Base-by-base conservation (phyloP, 1,139 yeast species). In the Yamadazyma taylorii region DNA sequence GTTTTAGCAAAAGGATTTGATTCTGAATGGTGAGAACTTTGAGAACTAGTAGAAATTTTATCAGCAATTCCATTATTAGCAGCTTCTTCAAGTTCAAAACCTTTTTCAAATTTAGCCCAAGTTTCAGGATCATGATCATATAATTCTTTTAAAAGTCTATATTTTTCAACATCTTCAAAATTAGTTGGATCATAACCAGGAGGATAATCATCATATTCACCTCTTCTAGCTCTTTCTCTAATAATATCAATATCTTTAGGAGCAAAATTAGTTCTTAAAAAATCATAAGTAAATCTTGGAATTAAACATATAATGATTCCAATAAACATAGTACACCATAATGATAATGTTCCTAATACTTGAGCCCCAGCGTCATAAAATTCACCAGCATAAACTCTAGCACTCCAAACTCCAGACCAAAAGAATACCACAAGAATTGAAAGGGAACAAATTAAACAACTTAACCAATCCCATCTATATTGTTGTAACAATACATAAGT, bases 381-480 rank as follows among this genome's bases (percentile, higher is more conserved):
- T 46, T 76, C 80, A 12, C 66, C 68, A 4, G 66, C 60, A 19
- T 50, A 52, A 3, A 57, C 47, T 32, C 70, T 58, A 1, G 76
- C 63, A 50, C 80, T 69, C 83, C 84, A 79, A 8, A 71, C 77
- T 32, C 82, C 81, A 8, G 80, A 66, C 85, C 85, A 79, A 60
- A 77, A 76, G 49, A 65, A 76, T n/a, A 78, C 73, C 37, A 78
- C 50, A 39, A 78, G 58, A 30, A 73, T 64, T 3, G 83, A 78
- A 32, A 79, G 55, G 3, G 71, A 63, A 46, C 69, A 63, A 40
- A 78, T 71, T 38, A 75, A 55, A 33, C 70, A 48, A 25, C 81
- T 62, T 33, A 79, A 58, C 79, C 80, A 75, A 55, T 79, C 85
- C 85, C 85, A 79, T 51, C 83, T 61, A 44, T 65, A 66, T 52